Evolutionary conservation across 352 stramenopile genomes (phyloP).

Genomic region (Phytophthora aleatoria): DNA sequence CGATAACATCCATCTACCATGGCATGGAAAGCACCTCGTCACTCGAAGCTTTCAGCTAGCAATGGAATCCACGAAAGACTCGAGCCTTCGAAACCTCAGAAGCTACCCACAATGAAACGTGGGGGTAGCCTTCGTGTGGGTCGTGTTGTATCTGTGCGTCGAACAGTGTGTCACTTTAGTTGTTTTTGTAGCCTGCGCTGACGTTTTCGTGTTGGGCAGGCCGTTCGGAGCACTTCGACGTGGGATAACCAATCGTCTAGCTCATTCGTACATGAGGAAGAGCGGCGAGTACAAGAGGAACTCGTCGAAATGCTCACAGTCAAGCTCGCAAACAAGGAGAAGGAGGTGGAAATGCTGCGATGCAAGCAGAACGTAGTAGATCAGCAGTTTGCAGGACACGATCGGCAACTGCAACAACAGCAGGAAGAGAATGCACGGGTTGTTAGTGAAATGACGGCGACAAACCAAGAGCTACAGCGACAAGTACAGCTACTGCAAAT

Average conservation of each 20-base stretch:
- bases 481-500: slow-evolving; percentile 47
- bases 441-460: slow-evolving; percentile 24
- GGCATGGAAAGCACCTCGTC: slow-evolving; percentile 24
- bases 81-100: slow-evolving; percentile 22
- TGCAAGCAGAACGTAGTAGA: slow-evolving; percentile 37
- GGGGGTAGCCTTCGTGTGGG: slow-evolving; percentile 54
- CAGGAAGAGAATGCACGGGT: slow-evolving; percentile 25
- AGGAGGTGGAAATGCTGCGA: slow-evolving; percentile 56
- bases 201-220: slow-evolving; percentile 25
- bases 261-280: slow-evolving; percentile 47
- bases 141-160: slow-evolving; percentile 55
- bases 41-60: slow-evolving; percentile 6
- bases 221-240: slow-evolving; percentile 30
- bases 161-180: not conserved
- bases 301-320: slow-evolving; percentile 66
- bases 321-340: slow-evolving; percentile 69
- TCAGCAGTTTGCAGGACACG: slow-evolving; percentile 22
- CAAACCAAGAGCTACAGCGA: slow-evolving; percentile 46
- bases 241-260: slow-evolving; percentile 21
- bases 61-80: slow-evolving; percentile 13
- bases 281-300: slow-evolving; percentile 59
- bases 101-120: slow-evolving; percentile 31
- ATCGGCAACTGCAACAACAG: slow-evolving; percentile 38
- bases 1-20: slow-evolving; percentile 6
- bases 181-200: not conserved